These are phyloP conservation scores for Leccinum boreale DNA, from an alignment of 768 basidiomycete genomes.

Conservation along the genomic window DNA sequence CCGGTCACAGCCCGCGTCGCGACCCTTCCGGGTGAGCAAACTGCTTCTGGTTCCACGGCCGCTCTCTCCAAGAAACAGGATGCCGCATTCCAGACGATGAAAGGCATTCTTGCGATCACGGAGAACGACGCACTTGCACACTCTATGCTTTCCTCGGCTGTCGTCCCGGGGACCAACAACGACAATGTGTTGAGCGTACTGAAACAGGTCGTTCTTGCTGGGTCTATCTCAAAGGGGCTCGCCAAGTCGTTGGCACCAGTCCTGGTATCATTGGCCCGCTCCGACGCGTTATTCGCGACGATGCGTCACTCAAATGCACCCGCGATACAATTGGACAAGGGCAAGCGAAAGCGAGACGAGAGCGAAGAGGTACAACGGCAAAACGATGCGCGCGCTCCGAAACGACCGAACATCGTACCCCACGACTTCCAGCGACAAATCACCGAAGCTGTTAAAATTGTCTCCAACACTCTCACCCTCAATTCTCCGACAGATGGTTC, in stretches of 20 bases:
- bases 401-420: slow-evolving; percentile 45
- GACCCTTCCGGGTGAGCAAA: slow-evolving; percentile 3
- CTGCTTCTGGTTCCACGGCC: slow-evolving; percentile 10
- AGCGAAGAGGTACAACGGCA: slow-evolving; percentile 32
- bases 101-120: slow-evolving; percentile 55
- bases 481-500: slow-evolving; percentile 35
- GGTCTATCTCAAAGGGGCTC: slow-evolving; percentile 48
- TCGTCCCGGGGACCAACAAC: slow-evolving; percentile 44
- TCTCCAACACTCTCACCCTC: slow-evolving; percentile 48
- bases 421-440: slow-evolving; percentile 54
- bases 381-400: slow-evolving; percentile 31
- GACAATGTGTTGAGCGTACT: slow-evolving; percentile 56
- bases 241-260: slow-evolving; percentile 57
- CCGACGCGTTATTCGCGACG: slow-evolving; percentile 61
- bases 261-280: slow-evolving; percentile 64
- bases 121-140: slow-evolving; percentile 55
- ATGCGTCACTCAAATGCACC: slow-evolving; percentile 63
- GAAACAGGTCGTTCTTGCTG: slow-evolving; percentile 43
- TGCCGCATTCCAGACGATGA: slow-evolving; percentile 63
- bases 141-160: slow-evolving; percentile 48
- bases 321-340: slow-evolving; percentile 59
- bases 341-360: slow-evolving; percentile 74
- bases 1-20: background rate
- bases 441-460: slow-evolving; percentile 55
- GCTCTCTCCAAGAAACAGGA: slow-evolving; percentile 44